Percentiles rank a stretch among this genome's conserved stretches.
Conservation (phyloP, 1,284 basidiomycete genomes). For the Ceratorhiza oryzae-sativae region DNA sequence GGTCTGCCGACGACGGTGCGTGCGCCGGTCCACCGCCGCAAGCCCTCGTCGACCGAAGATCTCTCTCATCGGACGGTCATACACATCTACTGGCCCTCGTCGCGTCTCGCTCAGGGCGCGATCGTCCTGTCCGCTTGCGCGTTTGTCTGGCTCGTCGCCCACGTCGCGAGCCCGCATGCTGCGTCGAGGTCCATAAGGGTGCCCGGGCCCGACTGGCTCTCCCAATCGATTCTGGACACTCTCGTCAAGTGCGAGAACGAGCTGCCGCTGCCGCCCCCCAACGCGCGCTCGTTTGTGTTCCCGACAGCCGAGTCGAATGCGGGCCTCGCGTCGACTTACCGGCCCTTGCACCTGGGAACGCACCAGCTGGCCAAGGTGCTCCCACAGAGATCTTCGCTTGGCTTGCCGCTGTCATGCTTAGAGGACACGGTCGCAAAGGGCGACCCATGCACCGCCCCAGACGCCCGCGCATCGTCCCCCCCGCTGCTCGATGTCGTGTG, state of each 20-base stretch:
- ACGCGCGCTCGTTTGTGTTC: slow-evolving; percentile 2
- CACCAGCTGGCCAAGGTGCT: background rate
- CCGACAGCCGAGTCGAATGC: slow-evolving; percentile 7
- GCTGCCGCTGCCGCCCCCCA: background rate
- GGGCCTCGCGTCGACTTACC: slow-evolving; percentile 3
- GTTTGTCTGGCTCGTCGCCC: background rate
- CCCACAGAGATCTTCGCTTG: background rate
- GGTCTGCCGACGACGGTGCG: slow-evolving; percentile 11
- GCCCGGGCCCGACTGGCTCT: slow-evolving; percentile 13
- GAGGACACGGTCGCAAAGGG: slow-evolving; percentile 6
- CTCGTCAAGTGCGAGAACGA: slow-evolving; percentile 16
- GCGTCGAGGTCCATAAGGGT: background rate
- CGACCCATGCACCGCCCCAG: background rate
- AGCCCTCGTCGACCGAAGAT: background rate
- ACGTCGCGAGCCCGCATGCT: background rate
- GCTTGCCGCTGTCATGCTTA: slow-evolving; percentile 3
- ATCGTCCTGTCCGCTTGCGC: background rate
- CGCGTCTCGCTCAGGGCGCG: slow-evolving; percentile 10
- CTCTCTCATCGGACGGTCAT: slow-evolving; percentile 9
- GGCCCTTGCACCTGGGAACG: slow-evolving; percentile 1
- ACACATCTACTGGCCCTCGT: slow-evolving; percentile 35
- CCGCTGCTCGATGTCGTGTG: slow-evolving; percentile 41
- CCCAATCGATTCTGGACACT: slow-evolving; percentile 13
- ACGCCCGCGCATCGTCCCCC: background rate
- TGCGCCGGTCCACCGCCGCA: slow-evolving; percentile 7